A percentile compares a stretch with the other conserved stretches of the same genome.
Evolutionary conservation across 2,329 filamentous ascomycete genomes (phyloP).

Genomic region (Escovopsis sp.): DNA sequence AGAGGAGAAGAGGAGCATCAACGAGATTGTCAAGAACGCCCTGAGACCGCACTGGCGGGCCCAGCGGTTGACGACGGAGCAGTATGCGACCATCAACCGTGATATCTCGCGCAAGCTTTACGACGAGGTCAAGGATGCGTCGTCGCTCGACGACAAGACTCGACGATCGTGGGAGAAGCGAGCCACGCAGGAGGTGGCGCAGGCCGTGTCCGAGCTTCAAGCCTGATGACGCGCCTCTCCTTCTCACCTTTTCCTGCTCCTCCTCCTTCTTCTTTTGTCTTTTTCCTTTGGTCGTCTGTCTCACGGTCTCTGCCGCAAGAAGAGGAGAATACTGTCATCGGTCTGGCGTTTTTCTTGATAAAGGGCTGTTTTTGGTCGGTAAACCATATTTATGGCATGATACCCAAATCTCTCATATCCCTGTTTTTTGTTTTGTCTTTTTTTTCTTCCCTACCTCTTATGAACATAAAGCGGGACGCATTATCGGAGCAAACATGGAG

Average conservation of each 20-base stretch:
- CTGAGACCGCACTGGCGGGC: conserved; percentile 73
- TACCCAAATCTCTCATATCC: conserved; percentile 4
- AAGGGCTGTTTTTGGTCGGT: conserved; percentile 3
- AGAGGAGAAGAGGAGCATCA: conserved; percentile 76
- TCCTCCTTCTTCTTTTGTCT: no score
- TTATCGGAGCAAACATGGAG: no score
- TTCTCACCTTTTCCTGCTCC: no score
- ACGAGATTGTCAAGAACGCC: conserved; percentile 70
- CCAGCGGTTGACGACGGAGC: conserved; percentile 67
- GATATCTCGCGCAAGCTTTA: conserved; percentile 82
- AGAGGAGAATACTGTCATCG: neutral
- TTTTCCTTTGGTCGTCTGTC: no score
- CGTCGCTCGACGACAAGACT: conserved; percentile 48
- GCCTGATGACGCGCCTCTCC: conserved; percentile 20
- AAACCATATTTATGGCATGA: conserved; percentile 7
- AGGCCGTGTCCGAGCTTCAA: conserved; percentile 48
- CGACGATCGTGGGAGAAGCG: conserved; percentile 60
- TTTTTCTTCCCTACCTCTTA: neutral
- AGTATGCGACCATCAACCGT: conserved; percentile 87
- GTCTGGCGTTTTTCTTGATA: neutral
- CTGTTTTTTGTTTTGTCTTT: neutral
- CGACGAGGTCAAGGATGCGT: conserved; percentile 43
- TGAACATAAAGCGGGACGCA: no score
- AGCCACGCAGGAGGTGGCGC: conserved; percentile 64
- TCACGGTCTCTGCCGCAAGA: no score